A percentile compares a stretch with the other conserved stretches of the same genome.
phyloP scores from a whole-genome alignment of 345 rosid species.

The Passiflora organensis region DNA sequence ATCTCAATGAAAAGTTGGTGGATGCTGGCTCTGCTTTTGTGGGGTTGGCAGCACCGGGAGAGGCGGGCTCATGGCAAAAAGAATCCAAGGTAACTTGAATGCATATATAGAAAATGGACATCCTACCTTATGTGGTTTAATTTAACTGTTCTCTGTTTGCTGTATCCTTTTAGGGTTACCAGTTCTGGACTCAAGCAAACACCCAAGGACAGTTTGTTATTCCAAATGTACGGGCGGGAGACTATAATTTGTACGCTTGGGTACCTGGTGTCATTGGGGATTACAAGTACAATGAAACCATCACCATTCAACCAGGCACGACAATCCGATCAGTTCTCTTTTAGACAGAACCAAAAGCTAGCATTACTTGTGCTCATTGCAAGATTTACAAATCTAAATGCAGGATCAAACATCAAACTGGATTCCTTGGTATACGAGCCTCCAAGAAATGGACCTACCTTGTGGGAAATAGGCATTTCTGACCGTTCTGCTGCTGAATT shows the following conservation, averaged over 20 bases:
- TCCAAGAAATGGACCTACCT: constrained; percentile 66
- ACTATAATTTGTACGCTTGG: constrained; percentile 69
- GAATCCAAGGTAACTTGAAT: constrained; percentile 55
- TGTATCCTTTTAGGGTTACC: constrained; percentile 59
- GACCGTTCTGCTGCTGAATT: constrained; percentile 77
- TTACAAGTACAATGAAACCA: constrained; percentile 34
- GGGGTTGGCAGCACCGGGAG: constrained; percentile 71
- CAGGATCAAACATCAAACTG: constrained; percentile 42
- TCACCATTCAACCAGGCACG: constrained; percentile 28
- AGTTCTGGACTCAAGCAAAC: constrained; percentile 72
- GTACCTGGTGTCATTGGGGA: constrained; percentile 65
- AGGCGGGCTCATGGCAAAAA: constrained; percentile 76
- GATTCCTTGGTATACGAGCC: constrained; percentile 42
- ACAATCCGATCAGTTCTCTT: too few relatives aligned
- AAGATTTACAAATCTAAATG: too few relatives aligned
- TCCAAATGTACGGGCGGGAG: constrained; percentile 55
- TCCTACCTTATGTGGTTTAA: too few relatives aligned
- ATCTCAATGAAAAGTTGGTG: constrained; percentile 15
- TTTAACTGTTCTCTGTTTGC: too few relatives aligned
- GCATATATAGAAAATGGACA: background rate
- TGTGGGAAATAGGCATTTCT: constrained; percentile 87
- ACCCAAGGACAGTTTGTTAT: constrained; percentile 47
- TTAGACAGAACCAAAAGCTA: too few relatives aligned
- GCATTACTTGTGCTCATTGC: too few relatives aligned
- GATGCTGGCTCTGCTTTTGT: constrained; percentile 49